Evolutionary conservation across 345 rosid genomes (phyloP), one percentile per base, ranked within the genome.

Genomic region (Linum usitatissimum): DNA sequence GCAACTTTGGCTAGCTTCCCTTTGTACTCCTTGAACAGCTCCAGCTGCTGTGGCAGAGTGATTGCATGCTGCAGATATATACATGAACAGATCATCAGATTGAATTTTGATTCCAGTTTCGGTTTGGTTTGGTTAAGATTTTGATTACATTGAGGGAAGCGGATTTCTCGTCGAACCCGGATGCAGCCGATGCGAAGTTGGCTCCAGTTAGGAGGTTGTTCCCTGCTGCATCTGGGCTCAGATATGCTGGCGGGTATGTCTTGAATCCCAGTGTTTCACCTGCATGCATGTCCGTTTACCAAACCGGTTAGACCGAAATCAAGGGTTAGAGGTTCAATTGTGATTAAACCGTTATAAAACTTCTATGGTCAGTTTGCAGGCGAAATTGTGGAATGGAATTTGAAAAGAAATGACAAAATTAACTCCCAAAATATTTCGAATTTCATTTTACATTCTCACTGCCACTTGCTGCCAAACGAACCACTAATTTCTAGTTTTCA

Each of bases 111-210:
- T 8, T 45, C 10, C 17, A 45, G 7, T 45, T 15, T 45, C 13
- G 7, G 15, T 38, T 5, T 40, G 1, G 53, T 20, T 61, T 2
- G 28, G 28, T 23, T 18, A 48, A 23, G 36, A 18, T 3, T 69
- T 4, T 3, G 8, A 34, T 73, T 53, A 90, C 92, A 59, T 77
- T 90, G 49, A 82, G 1, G 18, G n/a, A 4, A 17, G 99, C 86
- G 34, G 94, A 85, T 65, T 67, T 77, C 15, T 90, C 96, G 66
- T 93, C 96, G 48, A 79, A 93, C 45, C 99, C 99, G 68, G 96
- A 80, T 54, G 80, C 99, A 64, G 99, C 97, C 0, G 97, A 87
- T 66, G 97, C 99, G 65, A 90, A 93, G 76, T 87, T 93, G 58
- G 89, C 83, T 71, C 96, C 99, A 59, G 87, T 84, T n/a, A 93